These are phyloP conservation scores for Aspergillus versicolor DNA, from an alignment of 2,329 filamentous ascomycete species.

Conservation along the genomic window DNA sequence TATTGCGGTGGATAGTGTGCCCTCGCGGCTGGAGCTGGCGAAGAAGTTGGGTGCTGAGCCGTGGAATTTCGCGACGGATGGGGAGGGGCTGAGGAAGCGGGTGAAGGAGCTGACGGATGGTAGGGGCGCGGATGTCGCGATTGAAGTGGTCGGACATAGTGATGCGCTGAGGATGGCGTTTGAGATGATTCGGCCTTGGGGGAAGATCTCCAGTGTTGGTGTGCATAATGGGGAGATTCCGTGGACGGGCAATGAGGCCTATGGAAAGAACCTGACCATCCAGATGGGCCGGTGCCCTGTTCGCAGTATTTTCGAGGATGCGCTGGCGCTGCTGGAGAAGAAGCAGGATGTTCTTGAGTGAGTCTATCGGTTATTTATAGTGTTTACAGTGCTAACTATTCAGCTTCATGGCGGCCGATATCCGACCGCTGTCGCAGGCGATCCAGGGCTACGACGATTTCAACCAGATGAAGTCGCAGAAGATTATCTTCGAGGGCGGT, in stretches of 20 bases:
- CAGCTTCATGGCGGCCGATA: slow-evolving; percentile 72
- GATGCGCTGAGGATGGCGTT: slow-evolving; percentile 67
- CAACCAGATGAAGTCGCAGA: slow-evolving; percentile 68
- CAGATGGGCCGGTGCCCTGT: slow-evolving; percentile 77
- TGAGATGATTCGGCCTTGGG: slow-evolving; percentile 70
- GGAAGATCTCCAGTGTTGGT: slow-evolving; percentile 69
- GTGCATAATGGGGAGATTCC: slow-evolving; percentile 71
- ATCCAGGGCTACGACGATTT: slow-evolving; percentile 64
- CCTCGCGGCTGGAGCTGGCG: slow-evolving; percentile 70
- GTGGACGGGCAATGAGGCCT: slow-evolving; percentile 63
- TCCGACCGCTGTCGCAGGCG: slow-evolving; percentile 66
- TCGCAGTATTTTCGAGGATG: slow-evolving; percentile 58
- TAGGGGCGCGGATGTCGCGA: slow-evolving; percentile 77
- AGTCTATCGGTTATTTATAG: slow-evolving; percentile 26
- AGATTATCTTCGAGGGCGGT: slow-evolving; percentile 62
- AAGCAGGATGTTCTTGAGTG: slow-evolving; percentile 66
- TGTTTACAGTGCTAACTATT: slow-evolving; percentile 14
- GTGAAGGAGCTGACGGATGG: slow-evolving; percentile 74
- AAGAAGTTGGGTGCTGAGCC: slow-evolving; percentile 72
- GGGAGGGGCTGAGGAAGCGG: slow-evolving; percentile 53
- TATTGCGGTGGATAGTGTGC: slow-evolving; percentile 75
- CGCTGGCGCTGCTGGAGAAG: slow-evolving; percentile 61
- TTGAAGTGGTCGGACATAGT: slow-evolving; percentile 72
- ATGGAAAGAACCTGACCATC: slow-evolving; percentile 66
- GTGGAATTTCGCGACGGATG: slow-evolving; percentile 70